Conservation (phyloP, 2,329 filamentous ascomycete species). For the Geosmithia morbida region DNA sequence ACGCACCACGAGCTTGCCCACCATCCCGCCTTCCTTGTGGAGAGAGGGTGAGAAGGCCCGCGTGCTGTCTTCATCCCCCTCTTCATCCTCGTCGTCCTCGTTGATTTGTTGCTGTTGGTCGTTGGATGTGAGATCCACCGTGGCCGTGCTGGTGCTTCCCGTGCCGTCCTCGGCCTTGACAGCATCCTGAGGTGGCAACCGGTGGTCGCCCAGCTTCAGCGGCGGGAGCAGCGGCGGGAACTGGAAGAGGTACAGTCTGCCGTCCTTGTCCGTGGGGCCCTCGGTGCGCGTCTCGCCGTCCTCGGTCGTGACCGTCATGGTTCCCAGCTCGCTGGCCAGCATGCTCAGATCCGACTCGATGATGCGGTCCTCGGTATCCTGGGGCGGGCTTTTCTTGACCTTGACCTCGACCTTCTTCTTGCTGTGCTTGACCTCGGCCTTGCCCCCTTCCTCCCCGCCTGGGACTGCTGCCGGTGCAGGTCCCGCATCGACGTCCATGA, state of each 20-base stretch:
- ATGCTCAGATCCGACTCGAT: conserved; percentile 25
- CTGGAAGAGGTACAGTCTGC: conserved; percentile 49
- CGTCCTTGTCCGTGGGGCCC: conserved; percentile 27
- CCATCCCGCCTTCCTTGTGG: conserved; percentile 37
- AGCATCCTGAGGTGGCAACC: conserved; percentile 8
- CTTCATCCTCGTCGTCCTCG: conserved; percentile 12
- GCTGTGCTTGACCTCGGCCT: conserved; percentile 3
- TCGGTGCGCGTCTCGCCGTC: conserved; percentile 11
- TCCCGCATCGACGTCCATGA: neutral
- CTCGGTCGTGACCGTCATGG: conserved; percentile 16
- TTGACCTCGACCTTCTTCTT: conserved; percentile 11
- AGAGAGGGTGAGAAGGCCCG: conserved; percentile 22
- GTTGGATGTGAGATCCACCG: conserved; percentile 28
- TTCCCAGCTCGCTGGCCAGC: conserved; percentile 26
- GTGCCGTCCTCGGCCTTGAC: conserved; percentile 27
- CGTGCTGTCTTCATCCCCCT: conserved; percentile 12
- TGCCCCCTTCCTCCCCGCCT: neutral
- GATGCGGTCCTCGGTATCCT: conserved; percentile 22
- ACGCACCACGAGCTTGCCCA: conserved; percentile 45
- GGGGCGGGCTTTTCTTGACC: conserved; percentile 9
- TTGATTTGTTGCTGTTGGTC: conserved; percentile 12
- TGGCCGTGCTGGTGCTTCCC: conserved; percentile 6
- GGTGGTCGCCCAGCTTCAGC: conserved; percentile 19
- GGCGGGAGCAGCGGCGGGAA: conserved; percentile 48
- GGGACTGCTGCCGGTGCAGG: neutral